These are phyloP conservation scores for Rostrohypoxylon terebratum DNA, from an alignment of 495 filamentous ascomycete genomes.

Conservation along the genomic window DNA sequence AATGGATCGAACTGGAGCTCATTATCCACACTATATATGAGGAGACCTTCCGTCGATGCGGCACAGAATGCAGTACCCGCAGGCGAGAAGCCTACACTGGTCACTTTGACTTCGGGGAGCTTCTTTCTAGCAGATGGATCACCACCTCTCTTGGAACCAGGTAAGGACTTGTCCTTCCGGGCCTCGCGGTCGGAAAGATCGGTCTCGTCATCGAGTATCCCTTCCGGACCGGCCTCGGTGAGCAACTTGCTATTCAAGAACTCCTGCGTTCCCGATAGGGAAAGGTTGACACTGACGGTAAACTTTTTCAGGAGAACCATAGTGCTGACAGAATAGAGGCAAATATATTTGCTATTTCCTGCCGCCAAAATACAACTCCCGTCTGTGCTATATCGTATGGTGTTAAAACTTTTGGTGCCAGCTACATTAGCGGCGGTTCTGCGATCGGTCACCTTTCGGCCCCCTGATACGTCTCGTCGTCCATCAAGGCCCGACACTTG, in stretches of 20 bases:
- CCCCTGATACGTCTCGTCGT: conserved; percentile 91
- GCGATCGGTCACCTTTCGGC: conserved; percentile 85
- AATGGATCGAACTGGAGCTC: conserved; percentile 90
- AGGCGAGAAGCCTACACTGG: conserved; percentile 86
- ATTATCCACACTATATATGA: conserved; percentile 90
- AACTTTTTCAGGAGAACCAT: conserved; percentile 93
- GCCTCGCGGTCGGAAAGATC: conserved; percentile 91
- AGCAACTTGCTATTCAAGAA: conserved; percentile 91
- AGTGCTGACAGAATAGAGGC: conserved; percentile 89
- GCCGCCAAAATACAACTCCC: conserved; percentile 89
- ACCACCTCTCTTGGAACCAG: conserved; percentile 82
- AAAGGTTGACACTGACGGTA: conserved; percentile 92
- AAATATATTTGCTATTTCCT: conserved; percentile 97
- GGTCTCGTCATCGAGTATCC: conserved; percentile 84
- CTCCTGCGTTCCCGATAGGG: conserved; percentile 94
- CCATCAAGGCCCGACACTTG: conserved; percentile 86
- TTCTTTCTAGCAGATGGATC: conserved; percentile 81
- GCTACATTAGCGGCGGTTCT: conserved; percentile 89
- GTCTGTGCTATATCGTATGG: conserved; percentile 89
- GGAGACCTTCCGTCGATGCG: conserved; percentile 90
- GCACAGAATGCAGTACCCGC: conserved; percentile 92
- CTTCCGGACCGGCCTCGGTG: conserved; percentile 88
- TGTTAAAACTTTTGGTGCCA: conserved; percentile 89
- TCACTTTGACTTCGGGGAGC: conserved; percentile 86
- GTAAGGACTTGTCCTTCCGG: conserved; percentile 84